Evolutionary conservation across 176 grass and related monocot species (phyloP).

Genomic region (Themeda triandra): DNA sequence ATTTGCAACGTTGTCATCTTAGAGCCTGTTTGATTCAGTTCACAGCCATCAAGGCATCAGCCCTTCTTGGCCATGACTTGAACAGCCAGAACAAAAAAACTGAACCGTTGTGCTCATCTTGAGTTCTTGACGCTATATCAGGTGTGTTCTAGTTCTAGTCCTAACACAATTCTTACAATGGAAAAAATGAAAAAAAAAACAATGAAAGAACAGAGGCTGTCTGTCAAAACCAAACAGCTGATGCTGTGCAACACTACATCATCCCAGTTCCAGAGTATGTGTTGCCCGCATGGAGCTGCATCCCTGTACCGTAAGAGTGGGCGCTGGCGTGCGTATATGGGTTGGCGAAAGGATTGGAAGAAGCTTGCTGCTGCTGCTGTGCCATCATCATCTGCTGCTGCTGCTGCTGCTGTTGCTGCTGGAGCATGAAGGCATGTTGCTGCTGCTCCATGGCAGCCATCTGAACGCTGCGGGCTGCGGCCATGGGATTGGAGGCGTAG

Average conservation of each 20-base stretch:
- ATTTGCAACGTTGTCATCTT: not conserved
- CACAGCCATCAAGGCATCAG: not conserved
- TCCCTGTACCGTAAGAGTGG: slow-evolving; percentile 39
- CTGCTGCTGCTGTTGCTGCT: slow-evolving; percentile 43
- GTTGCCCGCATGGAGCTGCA: slow-evolving; percentile 50
- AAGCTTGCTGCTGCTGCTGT: slow-evolving; percentile 37
- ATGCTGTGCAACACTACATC: slow-evolving; percentile 42
- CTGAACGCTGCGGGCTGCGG: slow-evolving; percentile 57
- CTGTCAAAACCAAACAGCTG: slow-evolving; percentile 12
- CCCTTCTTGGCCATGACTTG: too few relatives aligned
- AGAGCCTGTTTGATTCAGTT: not conserved
- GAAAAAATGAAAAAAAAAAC: not conserved
- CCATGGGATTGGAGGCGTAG: slow-evolving; percentile 51
- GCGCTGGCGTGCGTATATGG: slow-evolving; percentile 14
- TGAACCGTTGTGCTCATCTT: slow-evolving; percentile 9
- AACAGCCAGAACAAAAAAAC: not conserved
- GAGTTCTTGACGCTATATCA: not conserved
- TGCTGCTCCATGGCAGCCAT: slow-evolving; percentile 67
- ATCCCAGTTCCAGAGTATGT: slow-evolving; percentile 49
- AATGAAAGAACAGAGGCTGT: not conserved
- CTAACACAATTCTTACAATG: not conserved
- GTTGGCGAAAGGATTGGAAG: slow-evolving; percentile 62
- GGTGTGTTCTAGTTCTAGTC: not conserved
- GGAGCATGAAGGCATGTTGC: slow-evolving; percentile 71
- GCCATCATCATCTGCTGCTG: slow-evolving; percentile 57